Percentiles rank a stretch among this genome's conserved stretches.
Evolutionary conservation across 441 rosid species (phyloP).

Genomic region (Hypseocharis bilobata): DNA sequence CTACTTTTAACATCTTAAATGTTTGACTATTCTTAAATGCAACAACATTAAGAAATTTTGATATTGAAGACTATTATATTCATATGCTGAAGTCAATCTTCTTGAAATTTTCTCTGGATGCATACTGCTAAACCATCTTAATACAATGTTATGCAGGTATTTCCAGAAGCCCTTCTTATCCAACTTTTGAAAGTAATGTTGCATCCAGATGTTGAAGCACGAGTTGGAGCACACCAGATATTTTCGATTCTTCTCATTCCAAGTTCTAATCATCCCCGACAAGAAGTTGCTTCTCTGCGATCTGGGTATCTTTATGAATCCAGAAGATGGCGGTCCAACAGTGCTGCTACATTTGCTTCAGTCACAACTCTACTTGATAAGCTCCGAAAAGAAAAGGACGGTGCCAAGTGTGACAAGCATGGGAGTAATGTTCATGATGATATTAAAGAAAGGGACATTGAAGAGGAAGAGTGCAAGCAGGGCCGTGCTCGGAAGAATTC

Average conservation of each 20-base stretch:
- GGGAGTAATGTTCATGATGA: conserved; percentile 29
- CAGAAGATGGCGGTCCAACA: conserved; percentile 55
- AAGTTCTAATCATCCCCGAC: conserved; percentile 38
- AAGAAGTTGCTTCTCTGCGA: conserved; percentile 49
- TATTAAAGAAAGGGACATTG: conserved; percentile 33
- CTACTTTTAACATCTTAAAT: not conserved
- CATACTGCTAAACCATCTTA: conserved; percentile 13
- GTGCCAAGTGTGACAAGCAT: conserved; percentile 37
- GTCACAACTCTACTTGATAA: conserved; percentile 70
- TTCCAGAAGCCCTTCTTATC: conserved; percentile 74
- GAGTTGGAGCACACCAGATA: conserved; percentile 82
- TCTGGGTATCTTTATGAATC: conserved; percentile 55
- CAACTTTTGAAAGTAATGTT: conserved; percentile 80
- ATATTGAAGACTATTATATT: conserved; percentile 3
- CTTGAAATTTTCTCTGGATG: conserved; percentile 2
- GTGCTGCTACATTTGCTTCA: conserved; percentile 66
- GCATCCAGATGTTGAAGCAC: conserved; percentile 76
- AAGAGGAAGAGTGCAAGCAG: conserved; percentile 49
- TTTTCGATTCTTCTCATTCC: conserved; percentile 75
- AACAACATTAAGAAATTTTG: not conserved
- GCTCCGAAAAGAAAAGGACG: conserved; percentile 74
- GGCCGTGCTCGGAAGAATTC: conserved; percentile 47
- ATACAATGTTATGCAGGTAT: conserved; percentile 40
- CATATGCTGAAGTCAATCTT: not conserved
- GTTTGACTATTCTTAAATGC: not conserved